Percentiles rank a stretch among this genome's conserved stretches.
Conservation (phyloP, 2,329 filamentous ascomycete species). For the Escovopsis weberi region DNA sequence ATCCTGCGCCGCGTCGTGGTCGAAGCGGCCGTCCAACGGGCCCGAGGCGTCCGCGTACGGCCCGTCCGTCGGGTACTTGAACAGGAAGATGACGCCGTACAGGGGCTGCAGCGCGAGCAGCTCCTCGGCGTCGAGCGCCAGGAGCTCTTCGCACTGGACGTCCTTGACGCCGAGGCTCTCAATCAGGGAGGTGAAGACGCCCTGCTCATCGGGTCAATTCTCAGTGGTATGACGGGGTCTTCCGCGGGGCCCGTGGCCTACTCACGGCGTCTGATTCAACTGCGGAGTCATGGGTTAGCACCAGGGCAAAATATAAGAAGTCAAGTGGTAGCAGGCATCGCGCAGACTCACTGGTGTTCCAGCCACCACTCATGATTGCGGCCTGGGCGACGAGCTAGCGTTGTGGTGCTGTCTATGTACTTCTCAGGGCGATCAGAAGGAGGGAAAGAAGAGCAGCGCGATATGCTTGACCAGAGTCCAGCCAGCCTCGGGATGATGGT, state of each 20-base stretch:
- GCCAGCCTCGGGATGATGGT: no score
- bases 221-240: no score
- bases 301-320: not conserved
- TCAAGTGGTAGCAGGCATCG: constrained; percentile 4
- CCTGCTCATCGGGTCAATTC: constrained; percentile 29
- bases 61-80: constrained; percentile 76
- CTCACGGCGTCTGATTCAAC: constrained; percentile 86
- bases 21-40: constrained; percentile 71
- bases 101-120: constrained; percentile 60
- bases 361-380: constrained; percentile 57
- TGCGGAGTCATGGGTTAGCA: constrained; percentile 13
- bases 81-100: constrained; percentile 97
- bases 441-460: no score
- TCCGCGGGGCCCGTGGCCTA: not conserved
- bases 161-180: constrained; percentile 80
- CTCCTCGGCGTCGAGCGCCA: constrained; percentile 68
- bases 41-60: constrained; percentile 43
- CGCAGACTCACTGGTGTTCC: constrained; percentile 64
- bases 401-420: not conserved
- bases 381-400: not conserved
- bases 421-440: not conserved
- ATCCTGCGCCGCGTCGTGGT: constrained; percentile 56
- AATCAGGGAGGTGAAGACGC: constrained; percentile 94
- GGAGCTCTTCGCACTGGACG: constrained; percentile 93
- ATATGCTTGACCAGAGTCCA: no score